These are phyloP conservation scores for Phaeosphaeriaceae sp. DNA, from an alignment of 2,329 filamentous ascomycete species.

Conservation along the genomic window DNA sequence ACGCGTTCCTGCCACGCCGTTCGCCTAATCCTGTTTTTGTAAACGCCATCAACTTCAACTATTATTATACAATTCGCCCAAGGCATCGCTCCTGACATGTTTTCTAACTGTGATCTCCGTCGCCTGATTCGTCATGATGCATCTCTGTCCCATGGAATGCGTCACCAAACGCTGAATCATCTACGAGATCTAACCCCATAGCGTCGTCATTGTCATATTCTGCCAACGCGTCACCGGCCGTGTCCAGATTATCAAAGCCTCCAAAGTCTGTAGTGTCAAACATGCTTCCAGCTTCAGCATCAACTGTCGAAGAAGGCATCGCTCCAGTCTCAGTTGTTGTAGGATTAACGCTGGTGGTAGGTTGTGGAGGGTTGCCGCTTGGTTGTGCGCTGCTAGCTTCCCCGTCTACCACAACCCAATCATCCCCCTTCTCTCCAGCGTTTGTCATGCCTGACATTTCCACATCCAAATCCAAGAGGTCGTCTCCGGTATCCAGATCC, in stretches of 20 bases:
- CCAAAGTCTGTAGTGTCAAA: constrained; percentile 47
- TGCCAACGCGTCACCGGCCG: constrained; percentile 48
- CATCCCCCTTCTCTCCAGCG: constrained; percentile 40
- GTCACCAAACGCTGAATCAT: constrained; percentile 49
- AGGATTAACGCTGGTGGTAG: constrained; percentile 23
- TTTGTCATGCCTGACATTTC: constrained; percentile 65
- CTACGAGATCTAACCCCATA: constrained; percentile 47
- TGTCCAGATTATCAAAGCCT: constrained; percentile 47
- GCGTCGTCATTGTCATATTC: constrained; percentile 47
- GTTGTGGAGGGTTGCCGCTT: constrained; percentile 20
- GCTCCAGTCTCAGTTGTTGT: constrained; percentile 20
- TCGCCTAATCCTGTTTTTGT: background rate
- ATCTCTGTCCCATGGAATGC: constrained; percentile 49
- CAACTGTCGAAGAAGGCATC: constrained; percentile 28
- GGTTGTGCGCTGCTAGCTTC: constrained; percentile 27
- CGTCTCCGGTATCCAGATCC: constrained; percentile 34
- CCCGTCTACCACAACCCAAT: constrained; percentile 46
- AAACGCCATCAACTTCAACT: background rate
- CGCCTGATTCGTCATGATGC: constrained; percentile 39
- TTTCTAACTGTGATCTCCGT: constrained; percentile 34
- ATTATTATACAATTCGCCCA: constrained; percentile 2
- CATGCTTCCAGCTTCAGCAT: constrained; percentile 43
- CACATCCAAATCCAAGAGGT: constrained; percentile 53
- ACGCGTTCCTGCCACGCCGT: background rate
- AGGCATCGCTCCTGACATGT: background rate